These are phyloP conservation scores for Debaryomyces sp. DNA, from an alignment of 1,139 yeast species.

Conservation along the genomic window DNA sequence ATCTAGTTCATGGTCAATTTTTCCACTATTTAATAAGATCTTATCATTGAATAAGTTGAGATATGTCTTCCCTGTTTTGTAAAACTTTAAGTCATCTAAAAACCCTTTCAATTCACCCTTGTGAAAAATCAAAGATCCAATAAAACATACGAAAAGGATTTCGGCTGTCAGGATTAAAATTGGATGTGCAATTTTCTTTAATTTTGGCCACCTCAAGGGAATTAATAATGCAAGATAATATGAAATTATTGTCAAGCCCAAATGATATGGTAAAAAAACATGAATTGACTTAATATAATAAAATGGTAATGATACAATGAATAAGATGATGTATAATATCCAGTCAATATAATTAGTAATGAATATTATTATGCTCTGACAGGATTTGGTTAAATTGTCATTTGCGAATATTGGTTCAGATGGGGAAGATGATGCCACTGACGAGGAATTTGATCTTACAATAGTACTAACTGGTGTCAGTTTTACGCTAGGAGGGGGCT, in stretches of 20 bases:
- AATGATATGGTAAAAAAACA: slow-evolving; percentile 63
- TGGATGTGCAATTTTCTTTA: slow-evolving; percentile 65
- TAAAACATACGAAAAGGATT: slow-evolving; percentile 62
- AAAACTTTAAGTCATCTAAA: slow-evolving; percentile 52
- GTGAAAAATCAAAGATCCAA: slow-evolving; percentile 58
- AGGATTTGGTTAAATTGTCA: slow-evolving; percentile 13
- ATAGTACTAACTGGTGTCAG: neutral
- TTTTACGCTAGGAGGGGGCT: neutral
- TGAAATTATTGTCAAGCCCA: slow-evolving; percentile 59
- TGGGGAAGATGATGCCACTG: neutral
- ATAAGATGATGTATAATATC: slow-evolving; percentile 47
- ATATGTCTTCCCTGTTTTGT: slow-evolving; percentile 72
- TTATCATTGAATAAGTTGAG: slow-evolving; percentile 53
- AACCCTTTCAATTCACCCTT: slow-evolving; percentile 47
- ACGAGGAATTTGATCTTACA: slow-evolving; percentile 1
- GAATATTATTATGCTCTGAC: slow-evolving; percentile 37
- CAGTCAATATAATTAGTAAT: slow-evolving; percentile 57
- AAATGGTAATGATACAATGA: slow-evolving; percentile 58
- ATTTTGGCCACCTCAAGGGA: slow-evolving; percentile 48
- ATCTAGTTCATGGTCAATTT: slow-evolving; percentile 13
- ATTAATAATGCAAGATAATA: slow-evolving; percentile 55
- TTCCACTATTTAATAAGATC: slow-evolving; percentile 32
- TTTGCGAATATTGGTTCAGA: neutral
- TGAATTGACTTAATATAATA: slow-evolving; percentile 50
- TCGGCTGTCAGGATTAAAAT: slow-evolving; percentile 65